Evolutionary conservation across 768 basidiomycete genomes (phyloP), one percentile per base, ranked within the genome.

Genomic region (Phylloporus arenicola): DNA sequence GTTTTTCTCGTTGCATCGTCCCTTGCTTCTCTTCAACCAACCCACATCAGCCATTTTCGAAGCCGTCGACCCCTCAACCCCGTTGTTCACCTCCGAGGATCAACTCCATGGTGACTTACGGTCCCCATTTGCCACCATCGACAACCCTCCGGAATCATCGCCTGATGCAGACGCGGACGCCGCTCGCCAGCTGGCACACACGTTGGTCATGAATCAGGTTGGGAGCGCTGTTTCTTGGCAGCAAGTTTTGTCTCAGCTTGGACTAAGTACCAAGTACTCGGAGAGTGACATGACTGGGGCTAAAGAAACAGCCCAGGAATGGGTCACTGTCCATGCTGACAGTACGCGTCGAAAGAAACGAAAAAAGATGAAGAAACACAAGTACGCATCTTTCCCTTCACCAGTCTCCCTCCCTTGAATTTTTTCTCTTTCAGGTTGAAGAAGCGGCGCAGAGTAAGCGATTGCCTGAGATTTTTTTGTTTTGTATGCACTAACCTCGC

Each of bases 291-390:
- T 78, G 39, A 72, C 73, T 48, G 69, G 76, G 64, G 77, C 77
- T 46, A 75, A 77, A 51, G 73, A 79, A 57, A 70, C 75, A 57
- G 77, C 81, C 14, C 76, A 75, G 64, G 79, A 81, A 51, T 84
- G 78, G 77, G 76, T 81, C 56, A 77, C 80, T 39, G 76, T 88
- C 14, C 68, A 82, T 64, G 74, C 88, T 71, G 90, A 92, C 59
- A 91, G 89, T 58, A 82, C 81, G 25, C 87, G 84, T 75, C 80
- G 89, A 68, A 92, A 92, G 76, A 78, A 82, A 59, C 75, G 82
- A 75, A 87, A 83, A 82, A 95, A 94, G 83, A 95, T 95, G 84
- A 91, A 86, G 79, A 95, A 93, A 72, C 92, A 95, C 69, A 94
- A 94, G 91, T 92, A 63, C 69, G 88, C 76, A 27, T 33, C 3